Evolutionary conservation across 495 filamentous ascomycete species (phyloP), one percentile per base, ranked within the genome.

Genomic region (Tirmania nivea): DNA sequence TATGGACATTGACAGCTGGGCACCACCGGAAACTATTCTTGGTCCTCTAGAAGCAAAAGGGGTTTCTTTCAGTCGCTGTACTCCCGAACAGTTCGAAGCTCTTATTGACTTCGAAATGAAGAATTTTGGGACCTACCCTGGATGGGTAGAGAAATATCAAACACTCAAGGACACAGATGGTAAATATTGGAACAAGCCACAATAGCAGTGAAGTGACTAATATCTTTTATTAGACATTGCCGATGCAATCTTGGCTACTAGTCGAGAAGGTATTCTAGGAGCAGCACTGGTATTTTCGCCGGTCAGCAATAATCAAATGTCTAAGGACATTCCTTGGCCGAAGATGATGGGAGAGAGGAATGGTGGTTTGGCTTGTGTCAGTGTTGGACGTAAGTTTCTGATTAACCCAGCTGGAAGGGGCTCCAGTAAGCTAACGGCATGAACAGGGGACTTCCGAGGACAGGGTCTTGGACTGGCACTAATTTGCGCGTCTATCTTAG

Each of bases 331-430:
- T 34, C 77, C 77, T 8, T 80, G 77, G 77, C 72, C 74, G 16
- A 63, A 66, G 52, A 69, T 66, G 53, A 73, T 78, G 56, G 72
- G 69, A 17, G 67, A 68, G 35, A 70, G 75, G 55, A 69, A 78
- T 51, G 77, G 77, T 16, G 77, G 77, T 17, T 69, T 79, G 34
- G 74, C 75, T 34, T 80, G 77, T 57, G 67, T 80, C 39, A 77
- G 76, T 61, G 73, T 79, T 56, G 64, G 64, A 59, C 71, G 76
- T 75, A 56, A 50, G 68, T 65, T 10, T 49, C 51, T 51, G 11
- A 14, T 10, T 48, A 31, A 51, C 37, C 14, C 35, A 31, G 20
- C 14, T 51, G 48, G 16, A 8, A 11, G 37, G 52, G 21, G 16
- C 39, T 51, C 34, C 19, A 16, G 52, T 8, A 57, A 39, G 35